Evolutionary conservation across 805 yeast species (phyloP).

Genomic region (Metschnikowia gruessii): DNA sequence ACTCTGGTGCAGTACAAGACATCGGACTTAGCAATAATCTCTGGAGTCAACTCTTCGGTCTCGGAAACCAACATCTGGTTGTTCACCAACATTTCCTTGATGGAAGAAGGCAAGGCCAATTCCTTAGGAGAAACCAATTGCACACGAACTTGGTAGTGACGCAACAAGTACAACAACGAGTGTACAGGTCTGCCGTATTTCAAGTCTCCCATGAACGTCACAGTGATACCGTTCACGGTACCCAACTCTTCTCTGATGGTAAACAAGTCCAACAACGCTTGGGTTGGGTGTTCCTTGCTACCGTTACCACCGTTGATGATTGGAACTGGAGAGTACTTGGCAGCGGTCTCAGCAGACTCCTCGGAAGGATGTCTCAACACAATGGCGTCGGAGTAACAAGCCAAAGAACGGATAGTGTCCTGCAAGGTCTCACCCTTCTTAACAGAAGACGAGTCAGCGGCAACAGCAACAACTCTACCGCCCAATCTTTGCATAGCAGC

Average conservation of each 20-base stretch:
- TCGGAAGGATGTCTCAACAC: slow-evolving; percentile 95
- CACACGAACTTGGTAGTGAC: slow-evolving; percentile 88
- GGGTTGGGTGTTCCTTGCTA: slow-evolving; percentile 97
- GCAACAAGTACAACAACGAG: slow-evolving; percentile 85
- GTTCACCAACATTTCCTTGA: slow-evolving; percentile 62
- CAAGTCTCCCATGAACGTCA: slow-evolving; percentile 98
- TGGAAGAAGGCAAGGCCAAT: slow-evolving; percentile 73
- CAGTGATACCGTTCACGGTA: slow-evolving; percentile 95
- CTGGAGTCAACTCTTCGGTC: slow-evolving; percentile 75
- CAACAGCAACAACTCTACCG: slow-evolving; percentile 89
- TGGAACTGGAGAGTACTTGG: slow-evolving; percentile 95
- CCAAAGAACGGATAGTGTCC: slow-evolving; percentile 92
- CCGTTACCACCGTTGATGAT: slow-evolving; percentile 98
- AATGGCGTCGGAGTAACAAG: slow-evolving; percentile 94
- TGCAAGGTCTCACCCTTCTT: slow-evolving; percentile 98
- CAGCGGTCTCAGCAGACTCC: slow-evolving; percentile 89
- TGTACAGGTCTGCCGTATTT: slow-evolving; percentile 98
- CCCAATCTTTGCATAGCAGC: slow-evolving; percentile 99
- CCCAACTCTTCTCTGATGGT: slow-evolving; percentile 99
- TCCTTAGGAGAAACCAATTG: slow-evolving; percentile 91
- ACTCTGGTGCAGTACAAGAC: slow-evolving; percentile 97
- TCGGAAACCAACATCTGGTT: slow-evolving; percentile 72
- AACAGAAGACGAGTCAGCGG: slow-evolving; percentile 86
- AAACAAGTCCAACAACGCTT: slow-evolving; percentile 94
- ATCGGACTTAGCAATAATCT: slow-evolving; percentile 84